These are phyloP conservation scores for Solanum aculeatissimum DNA, from an alignment of 305 asterid genomes.

Conservation along the genomic window DNA sequence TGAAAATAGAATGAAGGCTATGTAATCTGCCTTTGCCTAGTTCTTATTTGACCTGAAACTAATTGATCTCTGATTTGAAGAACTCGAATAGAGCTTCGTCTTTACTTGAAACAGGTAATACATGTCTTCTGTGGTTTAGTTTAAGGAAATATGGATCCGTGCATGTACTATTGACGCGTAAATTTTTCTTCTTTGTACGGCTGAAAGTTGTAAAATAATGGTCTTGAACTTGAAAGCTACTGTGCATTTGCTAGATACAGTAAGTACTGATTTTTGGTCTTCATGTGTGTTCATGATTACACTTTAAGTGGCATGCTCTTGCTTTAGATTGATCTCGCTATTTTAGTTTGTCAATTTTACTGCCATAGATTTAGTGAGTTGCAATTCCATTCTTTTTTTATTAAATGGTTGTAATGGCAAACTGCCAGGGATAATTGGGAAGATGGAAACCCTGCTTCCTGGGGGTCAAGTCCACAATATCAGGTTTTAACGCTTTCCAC, in stretches of 20 bases:
- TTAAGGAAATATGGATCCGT: neutral
- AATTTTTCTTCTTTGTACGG: neutral
- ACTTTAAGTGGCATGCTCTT: neutral
- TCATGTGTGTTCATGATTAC: neutral
- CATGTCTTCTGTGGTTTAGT: neutral
- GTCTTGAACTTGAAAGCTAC: neutral
- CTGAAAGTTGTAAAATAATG: neutral
- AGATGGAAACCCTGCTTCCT: conserved; percentile 94
- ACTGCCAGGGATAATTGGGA: conserved; percentile 84
- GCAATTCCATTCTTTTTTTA: neutral
- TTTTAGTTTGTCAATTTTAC: neutral
- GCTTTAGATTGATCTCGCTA: neutral
- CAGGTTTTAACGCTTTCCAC: conserved; percentile 35
- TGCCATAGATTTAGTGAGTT: neutral
- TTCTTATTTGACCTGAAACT: neutral
- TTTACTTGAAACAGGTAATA: neutral
- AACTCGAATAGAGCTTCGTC: neutral
- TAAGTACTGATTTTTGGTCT: neutral
- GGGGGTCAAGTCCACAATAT: conserved; percentile 96
- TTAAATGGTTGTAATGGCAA: neutral
- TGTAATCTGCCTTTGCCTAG: neutral
- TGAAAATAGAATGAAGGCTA: neutral
- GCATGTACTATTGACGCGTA: neutral
- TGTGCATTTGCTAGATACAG: neutral
- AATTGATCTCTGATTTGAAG: neutral